Evolutionary conservation across 805 yeast species (phyloP).

Genomic region (Wickerhamomyces sydowiorum): DNA sequence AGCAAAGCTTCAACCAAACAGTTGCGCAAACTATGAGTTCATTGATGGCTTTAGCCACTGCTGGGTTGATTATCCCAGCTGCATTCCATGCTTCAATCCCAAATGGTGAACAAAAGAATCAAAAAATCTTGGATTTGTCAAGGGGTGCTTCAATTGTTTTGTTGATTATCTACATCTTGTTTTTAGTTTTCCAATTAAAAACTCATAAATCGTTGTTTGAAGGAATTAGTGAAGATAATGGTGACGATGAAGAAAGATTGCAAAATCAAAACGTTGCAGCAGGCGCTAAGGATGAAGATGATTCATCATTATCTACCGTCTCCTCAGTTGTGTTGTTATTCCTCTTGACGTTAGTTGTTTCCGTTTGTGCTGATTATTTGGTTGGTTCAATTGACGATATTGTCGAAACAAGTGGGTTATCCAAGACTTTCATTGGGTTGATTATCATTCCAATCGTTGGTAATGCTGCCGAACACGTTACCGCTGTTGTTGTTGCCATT

Average conservation of each 20-base stretch:
- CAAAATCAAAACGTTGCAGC: conserved; percentile 2
- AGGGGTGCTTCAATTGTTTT: conserved; percentile 82
- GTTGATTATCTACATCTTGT: conserved; percentile 70
- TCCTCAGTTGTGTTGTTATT: conserved; percentile 52
- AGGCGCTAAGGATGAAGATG: conserved; percentile 23
- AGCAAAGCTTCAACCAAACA: conserved; percentile 88
- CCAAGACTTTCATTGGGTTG: conserved; percentile 93
- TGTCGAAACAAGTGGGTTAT: conserved; percentile 77
- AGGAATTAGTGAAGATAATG: conserved; percentile 35
- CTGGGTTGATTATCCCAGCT: conserved; percentile 89
- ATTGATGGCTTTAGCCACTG: conserved; percentile 82
- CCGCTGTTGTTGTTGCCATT: conserved; percentile 91
- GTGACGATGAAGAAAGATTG: conserved; percentile 11
- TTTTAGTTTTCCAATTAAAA: conserved; percentile 79
- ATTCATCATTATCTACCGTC: conserved; percentile 38
- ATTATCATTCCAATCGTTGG: conserved; percentile 95
- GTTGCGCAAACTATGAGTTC: conserved; percentile 98
- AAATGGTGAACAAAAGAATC: conserved; percentile 29
- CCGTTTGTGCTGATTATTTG: conserved; percentile 87
- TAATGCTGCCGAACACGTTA: conserved; percentile 97
- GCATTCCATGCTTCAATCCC: conserved; percentile 86
- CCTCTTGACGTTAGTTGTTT: conserved; percentile 69
- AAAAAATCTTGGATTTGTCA: conserved; percentile 62
- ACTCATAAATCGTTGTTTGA: conserved; percentile 82
- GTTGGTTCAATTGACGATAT: conserved; percentile 91